A percentile compares a stretch with the other conserved stretches of the same genome.
phyloP scores from a whole-genome alignment of 208 protist species.

The Naegleria fowleri region DNA sequence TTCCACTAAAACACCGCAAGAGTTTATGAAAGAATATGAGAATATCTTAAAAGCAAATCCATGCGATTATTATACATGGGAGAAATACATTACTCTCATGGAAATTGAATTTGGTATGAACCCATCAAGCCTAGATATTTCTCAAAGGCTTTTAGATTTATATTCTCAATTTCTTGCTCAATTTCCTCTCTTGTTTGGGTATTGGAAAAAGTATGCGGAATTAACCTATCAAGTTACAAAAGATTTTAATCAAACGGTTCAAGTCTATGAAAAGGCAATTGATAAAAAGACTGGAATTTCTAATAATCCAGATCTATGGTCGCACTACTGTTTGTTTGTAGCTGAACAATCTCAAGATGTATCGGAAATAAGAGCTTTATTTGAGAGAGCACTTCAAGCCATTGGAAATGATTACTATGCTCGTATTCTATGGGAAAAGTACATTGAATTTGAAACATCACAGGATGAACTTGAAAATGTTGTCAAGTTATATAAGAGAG shows the following conservation, averaged over 20 bases:
- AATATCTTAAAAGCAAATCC: background rate
- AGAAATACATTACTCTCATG: background rate
- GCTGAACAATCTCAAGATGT: background rate
- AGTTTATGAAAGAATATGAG: background rate
- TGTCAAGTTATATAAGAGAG: background rate
- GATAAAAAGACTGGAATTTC: background rate
- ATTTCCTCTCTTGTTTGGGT: conserved; percentile 26
- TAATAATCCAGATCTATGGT: conserved; percentile 22
- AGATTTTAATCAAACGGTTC: background rate
- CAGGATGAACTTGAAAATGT: conserved; percentile 7
- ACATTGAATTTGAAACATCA: conserved; percentile 23
- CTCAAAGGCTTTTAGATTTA: background rate
- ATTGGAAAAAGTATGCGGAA: conserved; percentile 35
- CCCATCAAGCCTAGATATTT: too few relatives aligned
- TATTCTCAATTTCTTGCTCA: background rate
- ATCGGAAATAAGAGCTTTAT: background rate
- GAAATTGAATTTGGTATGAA: background rate
- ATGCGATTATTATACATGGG: conserved; percentile 10
- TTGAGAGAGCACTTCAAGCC: conserved; percentile 15
- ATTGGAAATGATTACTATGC: conserved; percentile 26
- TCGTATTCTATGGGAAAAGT: conserved; percentile 22
- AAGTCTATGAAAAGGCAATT: conserved; percentile 1
- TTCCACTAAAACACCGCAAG: background rate
- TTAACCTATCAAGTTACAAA: background rate
- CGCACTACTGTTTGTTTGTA: conserved; percentile 9